phyloP scores from a whole-genome alignment of 2,329 filamentous ascomycete species.

The Leptographium galeiforme region DNA sequence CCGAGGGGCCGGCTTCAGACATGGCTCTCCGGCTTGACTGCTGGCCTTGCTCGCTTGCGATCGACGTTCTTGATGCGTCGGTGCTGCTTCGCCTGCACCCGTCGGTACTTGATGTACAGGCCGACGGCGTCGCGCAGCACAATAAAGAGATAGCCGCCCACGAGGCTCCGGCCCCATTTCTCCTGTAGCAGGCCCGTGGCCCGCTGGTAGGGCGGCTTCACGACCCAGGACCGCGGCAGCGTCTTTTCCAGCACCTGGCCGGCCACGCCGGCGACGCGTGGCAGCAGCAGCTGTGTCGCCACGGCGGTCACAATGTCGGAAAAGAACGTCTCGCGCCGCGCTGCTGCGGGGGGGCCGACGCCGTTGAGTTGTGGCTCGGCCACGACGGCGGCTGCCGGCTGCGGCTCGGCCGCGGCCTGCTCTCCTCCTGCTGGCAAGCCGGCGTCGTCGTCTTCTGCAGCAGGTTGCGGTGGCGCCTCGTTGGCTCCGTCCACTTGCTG shows the following conservation, averaged over 20 bases:
- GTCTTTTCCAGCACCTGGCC: slow-evolving; percentile 59
- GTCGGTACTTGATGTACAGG: slow-evolving; percentile 51
- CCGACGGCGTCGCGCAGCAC: slow-evolving; percentile 58
- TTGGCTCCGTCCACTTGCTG: too few species aligned
- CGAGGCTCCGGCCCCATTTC: slow-evolving; percentile 76
- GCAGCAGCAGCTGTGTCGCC: slow-evolving; percentile 56
- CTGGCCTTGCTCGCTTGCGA: neutral
- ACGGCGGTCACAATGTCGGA: slow-evolving; percentile 34
- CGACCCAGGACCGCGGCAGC: slow-evolving; percentile 57
- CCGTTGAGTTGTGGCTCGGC: neutral
- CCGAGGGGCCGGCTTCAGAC: too few species aligned
- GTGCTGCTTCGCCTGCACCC: slow-evolving; percentile 40
- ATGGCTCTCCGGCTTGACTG: neutral
- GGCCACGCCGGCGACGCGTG: slow-evolving; percentile 63
- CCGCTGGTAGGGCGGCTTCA: slow-evolving; percentile 16
- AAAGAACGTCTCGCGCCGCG: slow-evolving; percentile 16
- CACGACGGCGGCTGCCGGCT: too few species aligned
- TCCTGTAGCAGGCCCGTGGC: slow-evolving; percentile 55
- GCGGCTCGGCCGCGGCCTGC: too few species aligned
- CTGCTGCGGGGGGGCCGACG: slow-evolving; percentile 13
- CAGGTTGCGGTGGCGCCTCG: too few species aligned
- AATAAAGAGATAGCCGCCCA: slow-evolving; percentile 80
- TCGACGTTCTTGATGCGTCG: slow-evolving; percentile 41
- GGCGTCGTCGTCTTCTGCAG: too few species aligned
- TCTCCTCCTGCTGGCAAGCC: too few species aligned